Base-by-base conservation (phyloP, 441 rosid species). In the Biscutella laevigata region DNA sequence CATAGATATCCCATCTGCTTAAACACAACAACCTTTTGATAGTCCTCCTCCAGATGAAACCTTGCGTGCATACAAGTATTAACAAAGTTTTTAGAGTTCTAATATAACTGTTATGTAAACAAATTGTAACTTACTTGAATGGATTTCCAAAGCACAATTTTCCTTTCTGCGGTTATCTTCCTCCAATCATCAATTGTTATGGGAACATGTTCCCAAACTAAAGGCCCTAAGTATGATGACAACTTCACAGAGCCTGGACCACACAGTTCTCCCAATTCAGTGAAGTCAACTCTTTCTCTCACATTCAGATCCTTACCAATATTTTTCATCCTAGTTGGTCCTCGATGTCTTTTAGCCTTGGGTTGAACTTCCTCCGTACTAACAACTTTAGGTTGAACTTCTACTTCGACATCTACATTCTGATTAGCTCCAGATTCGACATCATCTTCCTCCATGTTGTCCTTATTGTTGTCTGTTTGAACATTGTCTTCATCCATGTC, bases 141-240 rank as follows among this genome's bases (percentile, higher is more conserved):
- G 11, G 17, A 30, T 7, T 10, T 30, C 38, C 9, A 16, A 3
- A 29, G 1, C 6, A 27, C 17, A 6, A 8, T 26, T n/a, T 0
- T 53, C 26, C 9, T 11, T 1, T 53, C 13, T 39, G 39, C 48
- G 4, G 15, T 1, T 3, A 52, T 4, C 1, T 52, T 39, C 1
- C 8, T 39, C 48, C 59, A 53, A 3, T 28, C 10, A 0, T 7
- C 22, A 0, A 54, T 41, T 0, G 6, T 9, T 7, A 15, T 4
- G 21, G 7, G 32, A 39, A 55, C 60, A 56, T 56, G 61, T 21
- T 56, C 51, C 2, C 33, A 3, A 4, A 41, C 61, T 6, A 42
- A 6, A 0, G 12, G 21, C 13, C 41, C 61, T 7, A 42, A 6
- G 1, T 42, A 55, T 0, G 41, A 55, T 1, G 50, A 32, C 6